Evolutionary conservation across 129 eudicot species (phyloP).

Genomic region (Lactuca sativa): DNA sequence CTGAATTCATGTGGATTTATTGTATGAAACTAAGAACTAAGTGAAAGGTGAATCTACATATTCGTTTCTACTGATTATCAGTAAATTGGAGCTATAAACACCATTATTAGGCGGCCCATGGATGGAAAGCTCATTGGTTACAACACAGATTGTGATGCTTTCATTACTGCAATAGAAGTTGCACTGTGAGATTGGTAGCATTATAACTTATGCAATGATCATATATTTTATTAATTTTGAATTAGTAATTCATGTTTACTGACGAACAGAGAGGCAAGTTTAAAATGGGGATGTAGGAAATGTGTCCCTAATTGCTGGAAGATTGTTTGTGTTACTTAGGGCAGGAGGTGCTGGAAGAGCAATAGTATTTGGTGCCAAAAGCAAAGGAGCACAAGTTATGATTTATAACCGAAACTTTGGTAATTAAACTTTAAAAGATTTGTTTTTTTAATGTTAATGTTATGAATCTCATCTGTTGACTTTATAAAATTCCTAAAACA

Average conservation of each 20-base stretch:
- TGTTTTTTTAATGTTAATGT: no score
- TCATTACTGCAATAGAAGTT: constrained; percentile 81
- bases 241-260: constrained; percentile 5
- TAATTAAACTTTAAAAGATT: no score
- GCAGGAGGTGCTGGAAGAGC: constrained; percentile 98
- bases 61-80: constrained; percentile 23
- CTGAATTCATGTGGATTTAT: no score
- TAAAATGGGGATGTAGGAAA: constrained; percentile 43
- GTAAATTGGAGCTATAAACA: constrained; percentile 92
- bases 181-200: constrained; percentile 64
- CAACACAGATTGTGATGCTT: constrained; percentile 83
- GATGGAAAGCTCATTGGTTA: constrained; percentile 88
- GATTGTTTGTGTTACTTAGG: constrained; percentile 75
- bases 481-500: constrained; percentile 9
- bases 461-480: constrained; percentile 30
- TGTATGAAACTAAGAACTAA: constrained; percentile 37
- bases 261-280: constrained; percentile 40
- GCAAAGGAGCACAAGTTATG: constrained; percentile 77
- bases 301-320: constrained; percentile 70
- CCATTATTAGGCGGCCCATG: constrained; percentile 62
- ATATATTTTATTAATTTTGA: background rate
- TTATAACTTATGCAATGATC: constrained; percentile 11
- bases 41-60: background rate
- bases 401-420: constrained; percentile 82
- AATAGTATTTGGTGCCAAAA: constrained; percentile 80